Percentiles rank a stretch among this genome's conserved stretches.
These are phyloP conservation scores for Mortierella sp. DNA, from an alignment of 371 early-diverging fungal species.

Conservation along the genomic window DNA sequence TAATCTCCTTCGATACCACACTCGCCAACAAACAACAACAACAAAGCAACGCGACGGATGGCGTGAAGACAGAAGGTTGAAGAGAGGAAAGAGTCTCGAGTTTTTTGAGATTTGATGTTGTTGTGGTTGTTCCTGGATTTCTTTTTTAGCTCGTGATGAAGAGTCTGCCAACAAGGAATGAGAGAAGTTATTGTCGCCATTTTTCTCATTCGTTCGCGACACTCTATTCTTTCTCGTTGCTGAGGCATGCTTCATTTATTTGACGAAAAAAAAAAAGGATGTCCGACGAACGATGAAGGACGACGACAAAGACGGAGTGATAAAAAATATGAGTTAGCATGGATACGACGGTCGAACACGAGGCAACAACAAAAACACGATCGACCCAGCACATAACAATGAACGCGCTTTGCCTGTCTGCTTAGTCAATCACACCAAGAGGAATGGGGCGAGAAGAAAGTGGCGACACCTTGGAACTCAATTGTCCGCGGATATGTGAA, in stretches of 20 bases:
- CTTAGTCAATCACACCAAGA: conserved; percentile 7
- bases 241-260: background rate
- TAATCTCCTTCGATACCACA: background rate
- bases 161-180: too few species aligned
- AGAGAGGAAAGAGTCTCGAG: conserved; percentile 2
- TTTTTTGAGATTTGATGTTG: background rate
- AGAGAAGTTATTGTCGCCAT: background rate
- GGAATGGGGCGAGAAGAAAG: background rate
- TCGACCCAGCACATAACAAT: background rate
- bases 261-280: background rate
- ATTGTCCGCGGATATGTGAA: conserved; percentile 1
- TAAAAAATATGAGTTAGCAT: background rate
- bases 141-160: background rate
- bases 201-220: background rate
- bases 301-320: background rate
- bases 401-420: background rate
- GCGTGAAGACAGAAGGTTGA: background rate
- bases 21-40: background rate
- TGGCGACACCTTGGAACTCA: background rate
- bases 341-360: background rate
- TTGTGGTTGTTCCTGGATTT: background rate
- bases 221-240: background rate
- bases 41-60: background rate
- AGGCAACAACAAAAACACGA: conserved; percentile 1
- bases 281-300: too few species aligned